Evolutionary conservation across 1,284 basidiomycete genomes (phyloP).

Genomic region (Takashimella tepidaria): DNA sequence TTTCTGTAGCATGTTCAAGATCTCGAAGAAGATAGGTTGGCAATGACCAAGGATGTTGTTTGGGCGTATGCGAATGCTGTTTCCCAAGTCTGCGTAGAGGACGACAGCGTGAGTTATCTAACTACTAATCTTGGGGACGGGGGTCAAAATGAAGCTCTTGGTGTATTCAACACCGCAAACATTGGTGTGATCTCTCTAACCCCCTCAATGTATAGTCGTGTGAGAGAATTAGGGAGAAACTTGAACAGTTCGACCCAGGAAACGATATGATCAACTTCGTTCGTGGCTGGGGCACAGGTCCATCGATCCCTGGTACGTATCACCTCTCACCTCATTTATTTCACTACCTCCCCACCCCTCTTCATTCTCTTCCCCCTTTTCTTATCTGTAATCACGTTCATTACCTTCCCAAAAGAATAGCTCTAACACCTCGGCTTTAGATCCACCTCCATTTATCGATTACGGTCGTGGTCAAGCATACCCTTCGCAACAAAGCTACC

Average conservation of each 20-base stretch:
- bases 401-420: too few relatives aligned
- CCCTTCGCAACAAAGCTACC: conserved; percentile 19
- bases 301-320: conserved; percentile 59
- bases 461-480: neutral
- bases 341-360: conserved; percentile 59
- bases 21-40: conserved; percentile 86
- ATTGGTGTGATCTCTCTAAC: too few relatives aligned
- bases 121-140: neutral
- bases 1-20: conserved; percentile 73
- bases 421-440: conserved; percentile 61
- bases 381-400: too few relatives aligned
- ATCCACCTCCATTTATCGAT: conserved; percentile 7
- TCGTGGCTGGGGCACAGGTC: conserved; percentile 75
- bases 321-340: neutral
- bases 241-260: conserved; percentile 76
- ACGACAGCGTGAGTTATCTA: conserved; percentile 73
- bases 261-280: conserved; percentile 82
- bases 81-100: conserved; percentile 89
- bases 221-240: conserved; percentile 72
- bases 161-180: too few relatives aligned
- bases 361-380: too few relatives aligned
- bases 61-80: conserved; percentile 96
- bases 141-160: conserved; percentile 1
- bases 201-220: conserved; percentile 64
- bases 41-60: conserved; percentile 89